phyloP scores from a whole-genome alignment of 352 stramenopile species.

The Pythium guiyangense region DNA sequence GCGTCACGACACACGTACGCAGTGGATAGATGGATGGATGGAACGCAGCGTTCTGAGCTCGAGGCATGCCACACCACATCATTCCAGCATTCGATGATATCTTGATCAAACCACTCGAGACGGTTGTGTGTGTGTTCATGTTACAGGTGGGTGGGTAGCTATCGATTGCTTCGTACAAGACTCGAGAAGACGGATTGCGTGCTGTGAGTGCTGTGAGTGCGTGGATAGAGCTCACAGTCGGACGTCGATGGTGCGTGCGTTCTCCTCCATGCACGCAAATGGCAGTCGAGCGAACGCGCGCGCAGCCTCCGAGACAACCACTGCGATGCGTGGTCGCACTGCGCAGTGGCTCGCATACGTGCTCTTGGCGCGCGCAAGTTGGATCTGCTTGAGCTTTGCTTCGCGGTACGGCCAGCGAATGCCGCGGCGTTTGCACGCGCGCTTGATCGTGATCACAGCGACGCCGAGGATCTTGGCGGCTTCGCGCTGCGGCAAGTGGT shows the following conservation, averaged over 20 bases:
- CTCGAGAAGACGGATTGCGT: background rate
- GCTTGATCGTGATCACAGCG: conserved; percentile 38
- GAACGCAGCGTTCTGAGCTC: too few relatives aligned
- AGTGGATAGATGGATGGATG: too few relatives aligned
- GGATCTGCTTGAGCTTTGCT: conserved; percentile 19
- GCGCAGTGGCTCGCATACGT: too few relatives aligned
- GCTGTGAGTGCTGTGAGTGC: too few relatives aligned
- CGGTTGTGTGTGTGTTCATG: too few relatives aligned
- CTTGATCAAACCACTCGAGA: too few relatives aligned
- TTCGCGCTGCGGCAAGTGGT: conserved; percentile 43
- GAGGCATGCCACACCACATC: too few relatives aligned
- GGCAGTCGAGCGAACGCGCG: conserved; percentile 9
- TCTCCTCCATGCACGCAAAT: conserved; percentile 10
- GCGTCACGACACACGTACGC: too few relatives aligned
- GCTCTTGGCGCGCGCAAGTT: background rate
- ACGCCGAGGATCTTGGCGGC: conserved; percentile 23
- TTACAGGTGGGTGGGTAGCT: too few relatives aligned
- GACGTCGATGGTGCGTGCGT: background rate
- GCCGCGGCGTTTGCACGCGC: conserved; percentile 27
- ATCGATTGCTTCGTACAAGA: background rate
- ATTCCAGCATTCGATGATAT: too few relatives aligned
- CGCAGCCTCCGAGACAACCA: conserved; percentile 4
- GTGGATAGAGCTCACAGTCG: background rate
- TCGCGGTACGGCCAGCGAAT: conserved; percentile 34
- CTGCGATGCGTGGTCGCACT: background rate